Conservation (phyloP, 495 filamentous ascomycete species). For the Glonium stellatum region DNA sequence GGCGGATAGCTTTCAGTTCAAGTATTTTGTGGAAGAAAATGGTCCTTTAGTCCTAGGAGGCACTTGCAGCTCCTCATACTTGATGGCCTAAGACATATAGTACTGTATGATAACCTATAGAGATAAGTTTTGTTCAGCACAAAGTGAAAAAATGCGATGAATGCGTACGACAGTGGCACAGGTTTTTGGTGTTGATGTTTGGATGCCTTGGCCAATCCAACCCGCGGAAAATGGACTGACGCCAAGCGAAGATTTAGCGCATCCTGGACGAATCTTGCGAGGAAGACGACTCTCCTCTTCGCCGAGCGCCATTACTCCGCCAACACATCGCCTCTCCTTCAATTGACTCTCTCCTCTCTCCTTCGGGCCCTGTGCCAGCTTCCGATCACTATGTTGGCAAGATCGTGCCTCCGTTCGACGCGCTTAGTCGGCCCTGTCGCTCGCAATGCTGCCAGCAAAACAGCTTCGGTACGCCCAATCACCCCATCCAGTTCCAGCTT, state of each 20-base stretch:
- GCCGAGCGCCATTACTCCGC: constrained; percentile 13
- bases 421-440: constrained; percentile 63
- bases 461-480: constrained; percentile 50
- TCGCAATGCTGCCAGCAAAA: constrained; percentile 52
- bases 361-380: constrained; percentile 24
- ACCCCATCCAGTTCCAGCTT: constrained; percentile 20
- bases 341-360: constrained; percentile 24
- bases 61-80: background rate
- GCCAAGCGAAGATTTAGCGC: constrained; percentile 1
- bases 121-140: no score
- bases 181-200: background rate
- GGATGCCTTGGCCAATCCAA: background rate
- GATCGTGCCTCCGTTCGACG: constrained; percentile 72
- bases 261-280: constrained; percentile 3
- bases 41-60: background rate
- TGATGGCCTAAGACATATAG: background rate
- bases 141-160: background rate
- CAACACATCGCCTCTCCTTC: constrained; percentile 15
- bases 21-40: background rate
- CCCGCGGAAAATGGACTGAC: background rate
- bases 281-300: constrained; percentile 2
- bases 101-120: no score
- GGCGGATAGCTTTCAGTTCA: no score
- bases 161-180: background rate
- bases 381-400: constrained; percentile 67